A percentile compares a stretch with the other conserved stretches of the same genome.
Conservation (phyloP, 257 asterid genomes). For the Ligustrum vulgare region DNA sequence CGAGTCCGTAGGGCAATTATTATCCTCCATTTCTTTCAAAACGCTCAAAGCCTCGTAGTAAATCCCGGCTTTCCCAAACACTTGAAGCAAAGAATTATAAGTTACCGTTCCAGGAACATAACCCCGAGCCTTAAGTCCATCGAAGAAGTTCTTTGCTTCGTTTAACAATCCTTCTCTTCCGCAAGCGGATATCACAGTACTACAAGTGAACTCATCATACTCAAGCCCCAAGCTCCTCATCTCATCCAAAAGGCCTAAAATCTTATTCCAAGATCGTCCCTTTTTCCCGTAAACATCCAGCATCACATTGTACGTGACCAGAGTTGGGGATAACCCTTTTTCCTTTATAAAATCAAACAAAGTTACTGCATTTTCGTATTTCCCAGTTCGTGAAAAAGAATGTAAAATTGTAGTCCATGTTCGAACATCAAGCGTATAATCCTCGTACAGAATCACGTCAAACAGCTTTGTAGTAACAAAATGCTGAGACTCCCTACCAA, state of each 20-base stretch:
- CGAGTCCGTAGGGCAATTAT: constrained; percentile 75
- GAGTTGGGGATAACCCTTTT: constrained; percentile 52
- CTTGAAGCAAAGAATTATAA: constrained; percentile 85
- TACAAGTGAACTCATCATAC: constrained; percentile 92
- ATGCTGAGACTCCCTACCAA: constrained; percentile 87
- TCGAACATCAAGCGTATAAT: constrained; percentile 63
- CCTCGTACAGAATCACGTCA: constrained; percentile 68
- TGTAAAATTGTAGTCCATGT: constrained; percentile 84
- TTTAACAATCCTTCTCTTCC: constrained; percentile 86
- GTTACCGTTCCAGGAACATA: constrained; percentile 79
- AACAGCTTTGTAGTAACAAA: constrained; percentile 64
- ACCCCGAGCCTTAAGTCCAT: constrained; percentile 67
- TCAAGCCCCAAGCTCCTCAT: constrained; percentile 65
- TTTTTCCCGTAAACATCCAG: constrained; percentile 85
- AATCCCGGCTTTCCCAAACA: constrained; percentile 82
- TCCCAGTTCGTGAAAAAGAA: constrained; percentile 74
- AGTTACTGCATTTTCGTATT: constrained; percentile 75
- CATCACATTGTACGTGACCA: constrained; percentile 95
- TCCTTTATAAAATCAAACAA: constrained; percentile 65
- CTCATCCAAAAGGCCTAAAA: constrained; percentile 72
- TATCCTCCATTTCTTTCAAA: constrained; percentile 85
- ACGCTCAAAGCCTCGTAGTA: constrained; percentile 77
- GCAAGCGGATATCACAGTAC: constrained; percentile 93
- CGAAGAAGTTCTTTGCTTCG: constrained; percentile 80
- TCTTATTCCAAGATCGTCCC: constrained; percentile 82